phyloP scores from a whole-genome alignment of 2,329 filamentous ascomycete genomes.

The Furcasterigmium furcatum region DNA sequence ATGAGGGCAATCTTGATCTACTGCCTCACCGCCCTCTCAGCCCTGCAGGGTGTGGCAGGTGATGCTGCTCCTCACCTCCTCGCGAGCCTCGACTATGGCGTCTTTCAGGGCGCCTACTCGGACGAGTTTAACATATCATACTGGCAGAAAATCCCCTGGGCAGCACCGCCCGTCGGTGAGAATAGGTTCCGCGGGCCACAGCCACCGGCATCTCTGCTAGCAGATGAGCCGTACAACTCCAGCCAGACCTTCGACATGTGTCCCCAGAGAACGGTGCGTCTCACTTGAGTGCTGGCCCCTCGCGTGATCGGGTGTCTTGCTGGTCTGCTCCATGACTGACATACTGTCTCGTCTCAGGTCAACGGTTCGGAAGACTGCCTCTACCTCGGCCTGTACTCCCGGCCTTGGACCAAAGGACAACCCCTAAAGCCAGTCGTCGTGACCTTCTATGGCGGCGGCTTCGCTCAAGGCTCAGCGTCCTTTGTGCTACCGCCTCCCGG shows the following conservation, averaged over 20 bases:
- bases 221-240: constrained; percentile 49
- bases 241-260: constrained; percentile 55
- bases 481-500: constrained; percentile 47
- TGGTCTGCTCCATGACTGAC: not conserved
- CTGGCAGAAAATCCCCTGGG: constrained; percentile 60
- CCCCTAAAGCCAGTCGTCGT: constrained; percentile 54
- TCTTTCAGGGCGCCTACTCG: constrained; percentile 50
- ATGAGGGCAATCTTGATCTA: too few species aligned
- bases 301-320: not conserved
- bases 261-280: constrained; percentile 47
- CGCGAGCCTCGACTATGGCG: constrained; percentile 42
- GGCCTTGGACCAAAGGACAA: constrained; percentile 45
- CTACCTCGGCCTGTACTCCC: constrained; percentile 56
- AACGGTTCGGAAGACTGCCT: constrained; percentile 59
- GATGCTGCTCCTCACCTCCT: constrained; percentile 20
- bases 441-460: constrained; percentile 59
- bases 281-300: too few species aligned
- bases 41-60: not conserved
- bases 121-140: constrained; percentile 53
- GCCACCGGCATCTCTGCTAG: constrained; percentile 42
- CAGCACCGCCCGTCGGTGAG: constrained; percentile 51
- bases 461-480: constrained; percentile 53
- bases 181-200: constrained; percentile 62
- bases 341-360: constrained; percentile 19
- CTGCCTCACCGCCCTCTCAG: not conserved